These are phyloP conservation scores for Pinus taeda DNA, from an alignment of 75 land plant species.

Conservation along the genomic window DNA sequence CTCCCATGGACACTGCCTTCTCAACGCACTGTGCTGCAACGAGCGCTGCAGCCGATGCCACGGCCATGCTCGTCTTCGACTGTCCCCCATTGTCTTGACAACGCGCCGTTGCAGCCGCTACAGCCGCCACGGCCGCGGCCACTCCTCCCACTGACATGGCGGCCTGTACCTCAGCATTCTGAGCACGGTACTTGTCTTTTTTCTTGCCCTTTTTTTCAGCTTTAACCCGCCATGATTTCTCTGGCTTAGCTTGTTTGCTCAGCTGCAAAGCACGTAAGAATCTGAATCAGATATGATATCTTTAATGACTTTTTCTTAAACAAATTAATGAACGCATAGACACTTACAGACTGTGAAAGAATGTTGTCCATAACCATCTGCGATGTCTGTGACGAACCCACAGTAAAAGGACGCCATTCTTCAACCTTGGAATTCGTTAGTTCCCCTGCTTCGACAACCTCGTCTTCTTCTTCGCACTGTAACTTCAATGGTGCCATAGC, in stretches of 20 bases:
- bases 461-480: not conserved
- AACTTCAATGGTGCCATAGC: constrained; percentile 51
- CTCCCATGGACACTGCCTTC: constrained; percentile 87
- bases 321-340: not conserved
- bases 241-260: constrained; percentile 19
- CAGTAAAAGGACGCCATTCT: constrained; percentile 48
- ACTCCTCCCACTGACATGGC: constrained; percentile 93
- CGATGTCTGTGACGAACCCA: constrained; percentile 82
- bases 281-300: not conserved
- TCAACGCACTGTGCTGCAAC: constrained; percentile 96
- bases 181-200: constrained; percentile 79
- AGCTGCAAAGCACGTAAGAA: not conserved
- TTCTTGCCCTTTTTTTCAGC: constrained; percentile 77
- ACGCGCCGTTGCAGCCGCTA: constrained; percentile 88
- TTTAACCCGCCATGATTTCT: constrained; percentile 74
- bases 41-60: constrained; percentile 90
- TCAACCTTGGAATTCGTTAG: not conserved
- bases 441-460: not conserved
- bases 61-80: constrained; percentile 71
- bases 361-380: constrained; percentile 87
- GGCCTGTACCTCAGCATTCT: constrained; percentile 92
- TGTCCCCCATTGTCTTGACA: constrained; percentile 26
- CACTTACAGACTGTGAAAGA: constrained; percentile 80
- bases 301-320: no score
- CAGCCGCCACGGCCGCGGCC: constrained; percentile 90